A percentile compares a stretch with the other conserved stretches of the same genome.
These are phyloP conservation scores for Cercospora citrullina DNA, from an alignment of 2,329 filamentous ascomycete species.

Conservation along the genomic window DNA sequence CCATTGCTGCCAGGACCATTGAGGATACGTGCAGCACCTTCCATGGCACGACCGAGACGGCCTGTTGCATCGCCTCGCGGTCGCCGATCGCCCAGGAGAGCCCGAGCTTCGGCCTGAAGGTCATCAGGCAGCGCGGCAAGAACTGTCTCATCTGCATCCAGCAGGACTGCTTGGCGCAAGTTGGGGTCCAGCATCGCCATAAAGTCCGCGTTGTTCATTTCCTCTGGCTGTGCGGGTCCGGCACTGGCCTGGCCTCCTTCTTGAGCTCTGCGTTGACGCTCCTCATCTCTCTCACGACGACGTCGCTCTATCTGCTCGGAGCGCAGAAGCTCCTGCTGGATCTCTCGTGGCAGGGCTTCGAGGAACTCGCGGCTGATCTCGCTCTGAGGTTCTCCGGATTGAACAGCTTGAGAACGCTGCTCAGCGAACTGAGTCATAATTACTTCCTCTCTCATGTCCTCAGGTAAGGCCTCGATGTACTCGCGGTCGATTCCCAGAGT, in stretches of 20 bases:
- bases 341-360: conserved; percentile 84
- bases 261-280: conserved; percentile 62
- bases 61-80: conserved; percentile 21
- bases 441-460: conserved; percentile 94
- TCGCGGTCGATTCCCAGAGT: conserved; percentile 91
- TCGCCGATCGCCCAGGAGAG: conserved; percentile 57
- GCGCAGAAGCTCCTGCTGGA: conserved; percentile 85
- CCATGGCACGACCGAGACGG: conserved; percentile 21
- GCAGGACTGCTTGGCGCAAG: conserved; percentile 80
- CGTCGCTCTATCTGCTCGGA: conserved; percentile 88
- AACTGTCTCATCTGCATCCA: conserved; percentile 88
- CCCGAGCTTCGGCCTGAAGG: conserved; percentile 80
- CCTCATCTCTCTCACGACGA: conserved; percentile 80
- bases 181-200: conserved; percentile 83
- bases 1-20: conserved; percentile 30
- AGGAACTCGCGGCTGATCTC: conserved; percentile 93
- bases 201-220: conserved; percentile 93
- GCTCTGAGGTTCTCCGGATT: conserved; percentile 70
- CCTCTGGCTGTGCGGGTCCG: conserved; percentile 59
- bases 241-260: conserved; percentile 40
- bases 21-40: conserved; percentile 23
- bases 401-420: conserved; percentile 73
- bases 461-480: conserved; percentile 94
- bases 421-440: conserved; percentile 86
- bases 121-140: conserved; percentile 81